A percentile compares a stretch with the other conserved stretches of the same genome.
Evolutionary conservation across 177 flowering plant genomes (phyloP).

Genomic region (Telopea speciosissima): DNA sequence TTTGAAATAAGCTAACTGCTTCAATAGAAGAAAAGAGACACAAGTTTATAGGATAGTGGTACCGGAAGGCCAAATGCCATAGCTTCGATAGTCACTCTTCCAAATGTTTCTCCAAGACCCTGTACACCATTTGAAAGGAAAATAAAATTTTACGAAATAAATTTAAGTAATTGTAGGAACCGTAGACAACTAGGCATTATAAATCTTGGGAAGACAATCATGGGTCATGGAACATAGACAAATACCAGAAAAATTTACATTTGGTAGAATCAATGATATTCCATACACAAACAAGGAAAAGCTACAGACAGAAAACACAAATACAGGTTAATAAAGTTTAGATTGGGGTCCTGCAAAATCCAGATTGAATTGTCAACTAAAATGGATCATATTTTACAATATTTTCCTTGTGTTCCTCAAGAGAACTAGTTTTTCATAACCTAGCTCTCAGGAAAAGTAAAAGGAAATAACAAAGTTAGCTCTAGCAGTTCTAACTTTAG

Average conservation of each 20-base stretch:
- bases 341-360: no score
- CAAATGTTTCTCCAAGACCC: conserved; percentile 98
- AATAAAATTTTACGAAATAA: background rate
- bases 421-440: no score
- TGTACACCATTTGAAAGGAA: conserved; percentile 18
- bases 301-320: background rate
- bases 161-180: background rate
- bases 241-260: no score
- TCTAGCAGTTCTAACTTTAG: no score
- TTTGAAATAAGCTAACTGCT: background rate
- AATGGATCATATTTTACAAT: no score
- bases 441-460: no score
- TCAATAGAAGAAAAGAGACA: conserved; percentile 1
- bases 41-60: conserved; percentile 13
- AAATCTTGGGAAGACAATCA: background rate
- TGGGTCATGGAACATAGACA: background rate
- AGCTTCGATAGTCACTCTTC: conserved; percentile 96
- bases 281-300: background rate
- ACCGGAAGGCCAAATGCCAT: conserved; percentile 99
- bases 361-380: no score
- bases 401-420: no score
- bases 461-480: no score
- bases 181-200: background rate
- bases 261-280: background rate
- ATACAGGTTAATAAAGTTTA: no score